Base-by-base conservation (phyloP, 148 eudicot species). In the Diospyros lotus region DNA sequence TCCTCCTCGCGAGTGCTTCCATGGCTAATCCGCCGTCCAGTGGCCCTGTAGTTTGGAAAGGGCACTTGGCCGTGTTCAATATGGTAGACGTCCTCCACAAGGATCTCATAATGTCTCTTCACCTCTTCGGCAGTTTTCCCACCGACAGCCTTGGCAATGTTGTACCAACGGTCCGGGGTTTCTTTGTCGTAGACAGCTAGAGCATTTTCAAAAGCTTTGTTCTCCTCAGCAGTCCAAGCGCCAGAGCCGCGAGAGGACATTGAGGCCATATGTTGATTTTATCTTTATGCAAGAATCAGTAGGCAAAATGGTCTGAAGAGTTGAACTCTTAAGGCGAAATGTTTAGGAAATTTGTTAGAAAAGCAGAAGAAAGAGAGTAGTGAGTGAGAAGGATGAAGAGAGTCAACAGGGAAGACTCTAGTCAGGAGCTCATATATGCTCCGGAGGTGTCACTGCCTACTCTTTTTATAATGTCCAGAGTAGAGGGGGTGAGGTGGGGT, bases 41-140 rank as follows among this genome's bases (percentile, higher is more conserved):
- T 65, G 70, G 41, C 81, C 64, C 63, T 80, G 72, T 86, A 86
- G 52, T 86, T 79, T 17, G 89, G 89, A 65, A 41, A 82, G 50
- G 89, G 83, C 44, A 86, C 85, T 41, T 64, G 77, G 50, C 89
- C 89, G 40, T 74, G 72, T 80, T 86, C 89, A 17, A 86, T 86
- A 56, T 50, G 73, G 63, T 80, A 76, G 60, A 86, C 69, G 40
- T 86, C 89, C 69, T 84, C 77, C 52, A 77, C 82, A 40, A 86
- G 89, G 74, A 77, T 48, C 38, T 84, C 76, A 48, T 84, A 86
- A 41, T 86, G 89, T 71, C 69, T 82, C 84, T 76, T 86, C 66
- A 86, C 89, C 70, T 86, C 89, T 56, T 84, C 87, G 2, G 76
- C 70, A 1, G 89, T 84, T 77, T 84, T 80, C 15, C 89, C 85